A percentile compares a stretch with the other conserved stretches of the same genome.
Evolutionary conservation across 441 rosid species (phyloP).

Genomic region (Gossypium gossypioides): DNA sequence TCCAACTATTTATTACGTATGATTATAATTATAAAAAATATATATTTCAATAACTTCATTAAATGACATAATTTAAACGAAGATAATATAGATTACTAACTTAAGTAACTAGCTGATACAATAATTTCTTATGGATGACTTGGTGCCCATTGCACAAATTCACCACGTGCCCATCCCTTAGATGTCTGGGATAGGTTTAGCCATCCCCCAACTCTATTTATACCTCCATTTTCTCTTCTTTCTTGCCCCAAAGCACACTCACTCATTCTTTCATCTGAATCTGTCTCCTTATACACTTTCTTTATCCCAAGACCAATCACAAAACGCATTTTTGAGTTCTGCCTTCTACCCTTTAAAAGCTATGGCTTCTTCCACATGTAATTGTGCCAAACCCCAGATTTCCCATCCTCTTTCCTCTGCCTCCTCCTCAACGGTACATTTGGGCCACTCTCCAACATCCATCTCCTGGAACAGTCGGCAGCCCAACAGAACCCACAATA

Average conservation of each 20-base stretch:
- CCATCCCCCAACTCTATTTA: constrained; percentile 31
- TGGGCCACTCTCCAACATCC: constrained; percentile 14
- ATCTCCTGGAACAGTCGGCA: background rate
- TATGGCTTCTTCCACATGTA: constrained; percentile 24
- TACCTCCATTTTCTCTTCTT: constrained; percentile 11
- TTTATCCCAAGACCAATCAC: background rate
- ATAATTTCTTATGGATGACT: background rate
- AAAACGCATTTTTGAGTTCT: background rate
- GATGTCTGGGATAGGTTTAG: constrained; percentile 19
- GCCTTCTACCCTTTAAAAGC: background rate
- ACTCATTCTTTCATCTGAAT: background rate
- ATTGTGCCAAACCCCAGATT: constrained; percentile 26
- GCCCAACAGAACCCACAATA: background rate
- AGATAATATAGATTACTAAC: background rate
- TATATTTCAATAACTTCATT: background rate
- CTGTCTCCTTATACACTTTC: background rate
- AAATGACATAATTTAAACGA: background rate
- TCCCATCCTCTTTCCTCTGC: constrained; percentile 1
- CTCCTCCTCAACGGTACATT: constrained; percentile 5
- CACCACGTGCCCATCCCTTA: constrained; percentile 19
- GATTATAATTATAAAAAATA: background rate
- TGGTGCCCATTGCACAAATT: constrained; percentile 2
- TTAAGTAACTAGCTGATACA: background rate
- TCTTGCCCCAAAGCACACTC: constrained; percentile 10
- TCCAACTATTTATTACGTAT: no score